Evolutionary conservation across 257 asterid genomes (phyloP).

Genomic region (Solanum gracilifrons): DNA sequence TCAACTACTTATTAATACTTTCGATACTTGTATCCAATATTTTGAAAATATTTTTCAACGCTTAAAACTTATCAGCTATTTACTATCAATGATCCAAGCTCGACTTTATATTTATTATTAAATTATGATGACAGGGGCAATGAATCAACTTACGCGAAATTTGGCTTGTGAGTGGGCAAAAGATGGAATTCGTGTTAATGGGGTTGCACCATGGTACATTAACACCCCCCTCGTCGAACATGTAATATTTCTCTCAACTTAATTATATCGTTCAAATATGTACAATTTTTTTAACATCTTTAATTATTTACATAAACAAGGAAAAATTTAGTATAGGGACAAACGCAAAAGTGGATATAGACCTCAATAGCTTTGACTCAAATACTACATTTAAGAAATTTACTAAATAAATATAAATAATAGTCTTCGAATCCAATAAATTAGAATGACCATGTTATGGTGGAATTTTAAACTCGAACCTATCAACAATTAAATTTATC

Average conservation of each 20-base stretch:
- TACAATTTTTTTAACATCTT: too few species aligned
- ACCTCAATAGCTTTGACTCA: not conserved
- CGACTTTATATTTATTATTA: not conserved
- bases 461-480: not conserved
- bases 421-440: too few species aligned
- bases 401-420: too few species aligned
- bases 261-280: too few species aligned
- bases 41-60: too few species aligned
- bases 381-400: too few species aligned
- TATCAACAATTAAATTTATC: not conserved
- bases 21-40: too few species aligned
- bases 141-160: slow-evolving; percentile 76
- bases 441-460: not conserved
- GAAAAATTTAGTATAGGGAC: too few species aligned
- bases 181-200: slow-evolving; percentile 77
- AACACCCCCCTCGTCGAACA: slow-evolving; percentile 60
- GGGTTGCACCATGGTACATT: slow-evolving; percentile 89
- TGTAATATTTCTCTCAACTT: slow-evolving; percentile 25
- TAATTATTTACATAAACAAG: not conserved
- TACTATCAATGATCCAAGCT: not conserved
- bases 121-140: slow-evolving; percentile 17
- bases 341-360: not conserved
- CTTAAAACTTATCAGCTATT: too few species aligned
- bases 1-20: too few species aligned
- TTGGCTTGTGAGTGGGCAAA: slow-evolving; percentile 96